Base-by-base conservation (phyloP, 1,284 basidiomycete genomes). In the Schizophyllum amplum region DNA sequence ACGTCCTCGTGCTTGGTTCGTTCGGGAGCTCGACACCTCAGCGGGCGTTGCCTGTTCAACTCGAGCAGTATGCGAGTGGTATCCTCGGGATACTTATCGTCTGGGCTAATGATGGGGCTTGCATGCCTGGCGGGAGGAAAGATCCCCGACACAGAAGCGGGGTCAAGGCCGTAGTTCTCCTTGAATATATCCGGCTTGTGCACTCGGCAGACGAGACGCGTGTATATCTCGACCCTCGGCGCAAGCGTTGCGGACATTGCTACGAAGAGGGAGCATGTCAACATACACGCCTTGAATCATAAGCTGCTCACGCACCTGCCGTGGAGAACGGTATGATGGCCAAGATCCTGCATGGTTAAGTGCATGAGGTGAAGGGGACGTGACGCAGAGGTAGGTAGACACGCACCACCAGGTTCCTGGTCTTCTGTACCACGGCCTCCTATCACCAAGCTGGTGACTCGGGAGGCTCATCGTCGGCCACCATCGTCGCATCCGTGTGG, bases 401-500 rank as follows among this genome's bases (percentile, higher is more conserved):
- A 72, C 80, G 61, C 62, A 87, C 87, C 88, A 90, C 71, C 75
- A 78, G 0, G 84, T 75, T 0, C 86, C 85, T 5, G 87, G 86
- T 52, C 75, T 71, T 67, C 72, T 86, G 79, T 83, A 89, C 86
- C 86, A 89, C 0, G 85, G 82, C 57, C 63, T 9, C 62, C 56
- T 49, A 66, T 57, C 74, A 71, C n/a, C 65, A 63, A 26, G 67
- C 65, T 56, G 65, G 63, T 15, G 55, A 58, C 50, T 64, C 58
- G 6, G 59, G 64, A 23, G 60, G 57, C 13, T 60, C 60, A 17
- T 60, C 59, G 24, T 67, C 63, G 23, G 62, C 71, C 11, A 72
- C 66, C 46, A 75, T 68, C 6, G 72, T 67, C n/a, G 71, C 70
- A 24, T 75, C 70, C 6, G 59, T 62, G 15, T 75, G 68, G 9